Percentiles rank a stretch among this genome's conserved stretches.
phyloP scores from a whole-genome alignment of 176 grass and related monocot genomes.

The Cenchrus purpureus region DNA sequence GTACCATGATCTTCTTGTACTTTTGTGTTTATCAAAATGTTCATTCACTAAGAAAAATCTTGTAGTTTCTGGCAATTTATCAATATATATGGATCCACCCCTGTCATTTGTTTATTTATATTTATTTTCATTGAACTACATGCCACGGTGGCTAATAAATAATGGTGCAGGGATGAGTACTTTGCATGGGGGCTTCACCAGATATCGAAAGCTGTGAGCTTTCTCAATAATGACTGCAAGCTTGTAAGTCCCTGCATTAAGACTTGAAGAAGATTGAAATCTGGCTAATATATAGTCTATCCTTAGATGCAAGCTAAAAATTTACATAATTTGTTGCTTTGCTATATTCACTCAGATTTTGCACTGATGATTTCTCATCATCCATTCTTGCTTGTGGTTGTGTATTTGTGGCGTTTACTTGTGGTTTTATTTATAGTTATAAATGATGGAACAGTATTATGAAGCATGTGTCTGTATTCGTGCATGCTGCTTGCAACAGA shows the following conservation, averaged over 20 bases:
- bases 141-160: constrained; percentile 21
- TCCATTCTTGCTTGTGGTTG: background rate
- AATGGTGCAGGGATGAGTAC: constrained; percentile 89
- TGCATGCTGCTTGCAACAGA: constrained; percentile 1
- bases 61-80: constrained; percentile 18
- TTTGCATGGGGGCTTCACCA: constrained; percentile 99
- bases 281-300: background rate
- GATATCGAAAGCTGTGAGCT: constrained; percentile 99
- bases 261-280: constrained; percentile 24
- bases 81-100: constrained; percentile 4
- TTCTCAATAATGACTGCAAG: constrained; percentile 99
- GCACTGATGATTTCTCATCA: background rate
- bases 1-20: constrained; percentile 52
- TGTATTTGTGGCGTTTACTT: background rate
- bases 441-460: constrained; percentile 3
- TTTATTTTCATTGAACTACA: background rate
- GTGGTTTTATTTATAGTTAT: constrained; percentile 19
- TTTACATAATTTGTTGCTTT: constrained; percentile 20
- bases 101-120: background rate
- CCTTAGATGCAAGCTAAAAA: constrained; percentile 14
- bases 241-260: constrained; percentile 65
- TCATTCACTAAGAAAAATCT: constrained; percentile 3
- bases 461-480: constrained; percentile 6
- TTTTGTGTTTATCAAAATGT: constrained; percentile 38
- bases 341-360: constrained; percentile 5